Percentiles rank a stretch among this genome's conserved stretches.
These are phyloP conservation scores for Serendipita sp. DNA, from an alignment of 768 basidiomycete species.

Conservation along the genomic window DNA sequence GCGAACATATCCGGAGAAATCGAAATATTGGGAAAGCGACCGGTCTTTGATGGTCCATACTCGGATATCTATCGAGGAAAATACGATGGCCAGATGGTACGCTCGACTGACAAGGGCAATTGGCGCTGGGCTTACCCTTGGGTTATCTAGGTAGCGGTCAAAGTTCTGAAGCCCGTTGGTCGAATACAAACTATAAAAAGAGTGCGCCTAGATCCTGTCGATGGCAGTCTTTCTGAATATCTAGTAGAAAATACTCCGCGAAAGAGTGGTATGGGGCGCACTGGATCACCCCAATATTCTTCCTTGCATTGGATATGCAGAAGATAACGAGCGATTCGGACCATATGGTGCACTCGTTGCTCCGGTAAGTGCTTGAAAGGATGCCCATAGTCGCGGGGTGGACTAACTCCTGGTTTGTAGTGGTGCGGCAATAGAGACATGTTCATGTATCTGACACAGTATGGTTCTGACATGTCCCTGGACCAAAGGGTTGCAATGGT, in stretches of 20 bases:
- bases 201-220: too few relatives aligned
- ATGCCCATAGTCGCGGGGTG: not conserved
- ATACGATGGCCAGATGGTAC: too few relatives aligned
- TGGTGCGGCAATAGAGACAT: not conserved
- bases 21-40: too few relatives aligned
- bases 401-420: not conserved
- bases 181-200: too few relatives aligned
- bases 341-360: not conserved
- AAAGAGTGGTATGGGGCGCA: not conserved
- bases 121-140: too few relatives aligned
- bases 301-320: not conserved
- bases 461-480: not conserved
- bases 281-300: not conserved
- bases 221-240: too few relatives aligned
- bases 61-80: too few relatives aligned
- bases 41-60: too few relatives aligned
- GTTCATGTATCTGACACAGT: not conserved
- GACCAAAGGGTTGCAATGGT: not conserved
- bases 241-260: not conserved
- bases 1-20: too few relatives aligned
- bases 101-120: too few relatives aligned
- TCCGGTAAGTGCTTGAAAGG: not conserved
- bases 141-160: too few relatives aligned
- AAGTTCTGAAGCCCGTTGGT: too few relatives aligned
- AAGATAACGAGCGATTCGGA: not conserved